phyloP scores from a whole-genome alignment of 805 yeast species.

The Saturnispora gosingensis region DNA sequence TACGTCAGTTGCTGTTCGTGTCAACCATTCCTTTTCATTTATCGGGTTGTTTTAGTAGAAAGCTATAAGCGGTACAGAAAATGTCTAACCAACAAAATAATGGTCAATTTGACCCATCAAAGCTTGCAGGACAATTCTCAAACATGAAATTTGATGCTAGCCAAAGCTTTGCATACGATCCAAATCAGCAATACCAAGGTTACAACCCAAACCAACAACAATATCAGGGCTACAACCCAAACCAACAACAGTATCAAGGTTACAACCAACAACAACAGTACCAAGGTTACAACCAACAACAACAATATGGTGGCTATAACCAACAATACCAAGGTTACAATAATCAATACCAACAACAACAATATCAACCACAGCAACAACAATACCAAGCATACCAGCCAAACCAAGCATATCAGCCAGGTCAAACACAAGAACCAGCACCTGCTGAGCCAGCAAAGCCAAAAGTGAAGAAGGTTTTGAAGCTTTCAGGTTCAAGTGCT shows the following conservation, averaged over 20 bases:
- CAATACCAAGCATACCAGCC: not conserved
- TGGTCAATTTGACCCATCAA: constrained; percentile 33
- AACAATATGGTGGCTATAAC: constrained; percentile 5
- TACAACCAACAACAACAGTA: constrained; percentile 18
- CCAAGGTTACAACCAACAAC: constrained; percentile 3
- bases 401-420: constrained; percentile 12
- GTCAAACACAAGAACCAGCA: constrained; percentile 40
- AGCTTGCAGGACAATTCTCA: constrained; percentile 26
- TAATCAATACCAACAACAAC: constrained; percentile 14
- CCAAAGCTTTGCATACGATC: constrained; percentile 36
- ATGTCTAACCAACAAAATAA: constrained; percentile 25
- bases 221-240: constrained; percentile 6
- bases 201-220: constrained; percentile 7
- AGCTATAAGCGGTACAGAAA: not conserved
- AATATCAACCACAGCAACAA: not conserved
- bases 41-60: not conserved
- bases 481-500: constrained; percentile 51
- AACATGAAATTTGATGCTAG: constrained; percentile 37
- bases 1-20: not conserved
- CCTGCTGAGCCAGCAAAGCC: constrained; percentile 42
- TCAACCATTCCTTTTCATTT: not conserved
- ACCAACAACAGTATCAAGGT: constrained; percentile 10
- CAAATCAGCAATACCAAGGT: constrained; percentile 16
- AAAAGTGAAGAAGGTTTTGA: constrained; percentile 49
- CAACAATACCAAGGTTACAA: not conserved